Evolutionary conservation across 352 stramenopile genomes (phyloP).

Genomic region (Globisporangium camurandrum): DNA sequence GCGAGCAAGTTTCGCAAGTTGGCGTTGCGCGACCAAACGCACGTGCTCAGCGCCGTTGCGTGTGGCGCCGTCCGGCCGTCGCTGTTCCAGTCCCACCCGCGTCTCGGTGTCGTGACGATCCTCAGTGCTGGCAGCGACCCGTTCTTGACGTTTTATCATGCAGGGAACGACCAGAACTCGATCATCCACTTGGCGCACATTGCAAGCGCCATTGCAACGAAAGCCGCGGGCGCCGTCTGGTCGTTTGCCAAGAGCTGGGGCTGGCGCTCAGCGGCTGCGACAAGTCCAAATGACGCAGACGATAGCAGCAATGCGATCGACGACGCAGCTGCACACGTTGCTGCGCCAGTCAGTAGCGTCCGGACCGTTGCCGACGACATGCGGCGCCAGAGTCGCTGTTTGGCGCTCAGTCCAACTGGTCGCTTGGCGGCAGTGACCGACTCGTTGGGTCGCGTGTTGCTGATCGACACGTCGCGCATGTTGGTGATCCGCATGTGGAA

Average conservation of each 20-base stretch:
- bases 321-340: constrained; percentile 58
- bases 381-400: constrained; percentile 42
- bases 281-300: constrained; percentile 1
- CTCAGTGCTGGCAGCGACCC: constrained; percentile 56
- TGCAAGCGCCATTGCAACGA: constrained; percentile 68
- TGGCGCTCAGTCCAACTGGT: constrained; percentile 65
- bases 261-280: constrained; percentile 21
- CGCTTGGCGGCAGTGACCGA: constrained; percentile 64
- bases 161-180: constrained; percentile 79
- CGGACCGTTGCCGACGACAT: constrained; percentile 54
- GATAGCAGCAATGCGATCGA: constrained; percentile 27
- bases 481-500: constrained; percentile 84
- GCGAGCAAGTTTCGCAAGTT: constrained; percentile 82
- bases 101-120: constrained; percentile 64
- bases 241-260: constrained; percentile 81
- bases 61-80: constrained; percentile 59
- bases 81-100: constrained; percentile 78
- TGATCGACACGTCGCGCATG: constrained; percentile 78
- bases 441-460: constrained; percentile 61
- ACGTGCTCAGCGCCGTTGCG: constrained; percentile 50
- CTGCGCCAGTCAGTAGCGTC: constrained; percentile 46
- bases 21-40: constrained; percentile 51
- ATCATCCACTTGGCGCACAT: constrained; percentile 85
- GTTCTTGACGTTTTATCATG: constrained; percentile 79
- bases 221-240: constrained; percentile 69